A percentile compares a stretch with the other conserved stretches of the same genome.
phyloP scores from a whole-genome alignment of 1,284 basidiomycete species.

The Ceratobasidium sp. region DNA sequence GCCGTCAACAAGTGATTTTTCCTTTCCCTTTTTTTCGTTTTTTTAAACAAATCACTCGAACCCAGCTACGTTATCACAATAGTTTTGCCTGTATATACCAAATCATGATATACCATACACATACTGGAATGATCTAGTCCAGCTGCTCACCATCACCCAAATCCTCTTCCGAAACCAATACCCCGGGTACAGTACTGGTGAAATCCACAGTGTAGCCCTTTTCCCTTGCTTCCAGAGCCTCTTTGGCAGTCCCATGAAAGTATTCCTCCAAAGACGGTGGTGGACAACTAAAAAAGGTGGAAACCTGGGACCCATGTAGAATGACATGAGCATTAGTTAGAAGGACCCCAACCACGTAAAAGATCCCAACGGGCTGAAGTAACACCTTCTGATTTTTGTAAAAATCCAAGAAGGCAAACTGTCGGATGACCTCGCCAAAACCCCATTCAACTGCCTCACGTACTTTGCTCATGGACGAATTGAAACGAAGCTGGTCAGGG shows the following conservation, averaged over 20 bases:
- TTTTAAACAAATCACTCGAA: too few species aligned
- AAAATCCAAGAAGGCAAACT: slow-evolving; percentile 29
- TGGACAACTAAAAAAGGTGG: slow-evolving; percentile 51
- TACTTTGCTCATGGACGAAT: slow-evolving; percentile 30
- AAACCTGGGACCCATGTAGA: slow-evolving; percentile 52
- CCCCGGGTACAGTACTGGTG: too few species aligned
- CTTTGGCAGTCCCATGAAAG: slow-evolving; percentile 35
- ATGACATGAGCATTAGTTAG: slow-evolving; percentile 53
- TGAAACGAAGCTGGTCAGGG: slow-evolving; percentile 14
- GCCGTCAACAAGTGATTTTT: too few species aligned
- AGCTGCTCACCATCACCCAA: too few species aligned
- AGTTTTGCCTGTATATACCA: too few species aligned
- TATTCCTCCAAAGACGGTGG: slow-evolving; percentile 52
- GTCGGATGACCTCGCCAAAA: slow-evolving; percentile 12
- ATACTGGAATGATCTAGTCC: too few species aligned
- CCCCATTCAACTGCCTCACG: slow-evolving; percentile 43
- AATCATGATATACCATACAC: too few species aligned
- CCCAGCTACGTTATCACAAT: too few species aligned
- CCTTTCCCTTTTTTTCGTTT: too few species aligned
- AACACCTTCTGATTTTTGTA: slow-evolving; percentile 39
- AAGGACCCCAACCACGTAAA: slow-evolving; percentile 54
- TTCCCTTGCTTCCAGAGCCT: not conserved
- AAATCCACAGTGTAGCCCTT: too few species aligned
- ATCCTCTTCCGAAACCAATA: too few species aligned
- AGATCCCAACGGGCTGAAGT: slow-evolving; percentile 45